Percentiles rank a stretch among this genome's conserved stretches.
phyloP scores from a whole-genome alignment of 2,329 filamentous ascomycete species.

The Fusarium virguliforme region DNA sequence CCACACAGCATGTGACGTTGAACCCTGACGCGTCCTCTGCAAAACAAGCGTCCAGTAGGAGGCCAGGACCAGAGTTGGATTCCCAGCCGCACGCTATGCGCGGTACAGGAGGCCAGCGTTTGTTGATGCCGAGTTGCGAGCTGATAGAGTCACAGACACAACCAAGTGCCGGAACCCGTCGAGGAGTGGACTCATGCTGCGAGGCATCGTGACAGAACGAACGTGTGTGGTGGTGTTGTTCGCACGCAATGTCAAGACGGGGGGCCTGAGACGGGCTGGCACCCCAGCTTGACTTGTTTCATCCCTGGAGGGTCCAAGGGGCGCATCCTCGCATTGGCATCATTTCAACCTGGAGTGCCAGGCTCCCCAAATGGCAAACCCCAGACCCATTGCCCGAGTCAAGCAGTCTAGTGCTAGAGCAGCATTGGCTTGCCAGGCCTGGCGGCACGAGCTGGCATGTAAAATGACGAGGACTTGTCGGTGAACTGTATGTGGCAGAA shows the following conservation, averaged over 20 bases:
- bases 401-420: conserved; percentile 29
- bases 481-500: conserved; percentile 27
- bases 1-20: conserved; percentile 36
- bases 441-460: conserved; percentile 33
- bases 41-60: conserved; percentile 20
- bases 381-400: conserved; percentile 46
- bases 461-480: conserved; percentile 37
- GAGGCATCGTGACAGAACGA: conserved; percentile 4
- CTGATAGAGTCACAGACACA: not conserved
- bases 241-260: conserved; percentile 9
- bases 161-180: conserved; percentile 5
- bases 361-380: conserved; percentile 38
- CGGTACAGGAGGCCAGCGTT: conserved; percentile 1
- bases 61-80: conserved; percentile 3
- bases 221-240: conserved; percentile 11
- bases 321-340: conserved; percentile 32
- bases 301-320: conserved; percentile 30
- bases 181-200: not conserved
- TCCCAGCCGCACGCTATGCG: conserved; percentile 13
- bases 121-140: not conserved
- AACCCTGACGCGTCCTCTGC: conserved; percentile 36
- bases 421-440: conserved; percentile 21
- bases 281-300: conserved; percentile 47
- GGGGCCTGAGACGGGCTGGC: conserved; percentile 21
- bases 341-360: conserved; percentile 24